phyloP scores from a whole-genome alignment of 106 monocot species.

The Gastrodia elata region DNA sequence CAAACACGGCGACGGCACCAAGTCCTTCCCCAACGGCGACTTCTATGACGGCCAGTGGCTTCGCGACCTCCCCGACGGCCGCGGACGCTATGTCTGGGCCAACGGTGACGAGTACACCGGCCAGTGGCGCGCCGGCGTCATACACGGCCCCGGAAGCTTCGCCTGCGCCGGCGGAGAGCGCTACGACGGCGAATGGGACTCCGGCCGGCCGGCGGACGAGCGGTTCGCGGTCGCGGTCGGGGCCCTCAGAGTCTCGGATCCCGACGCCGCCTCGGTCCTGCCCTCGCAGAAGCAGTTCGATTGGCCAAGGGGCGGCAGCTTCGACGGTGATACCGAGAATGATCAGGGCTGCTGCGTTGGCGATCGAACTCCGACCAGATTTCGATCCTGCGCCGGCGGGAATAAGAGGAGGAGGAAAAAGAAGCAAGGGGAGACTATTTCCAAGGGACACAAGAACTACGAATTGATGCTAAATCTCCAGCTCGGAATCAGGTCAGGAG shows the following conservation, averaged over 20 bases:
- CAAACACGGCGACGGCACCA: slow-evolving; percentile 41
- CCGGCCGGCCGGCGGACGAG: slow-evolving; percentile 28
- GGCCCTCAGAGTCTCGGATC: background rate
- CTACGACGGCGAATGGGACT: slow-evolving; percentile 57
- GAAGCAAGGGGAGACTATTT: slow-evolving; percentile 18
- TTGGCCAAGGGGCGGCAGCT: background rate
- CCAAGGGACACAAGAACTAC: slow-evolving; percentile 20
- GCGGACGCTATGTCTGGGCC: slow-evolving; percentile 43
- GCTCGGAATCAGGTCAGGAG: slow-evolving; percentile 20
- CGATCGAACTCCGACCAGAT: slow-evolving; percentile 7
- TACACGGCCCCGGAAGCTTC: slow-evolving; percentile 29
- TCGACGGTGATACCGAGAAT: background rate
- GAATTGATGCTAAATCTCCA: slow-evolving; percentile 26
- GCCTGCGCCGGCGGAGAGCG: slow-evolving; percentile 44
- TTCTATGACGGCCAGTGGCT: slow-evolving; percentile 63
- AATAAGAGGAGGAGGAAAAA: too few relatives aligned
- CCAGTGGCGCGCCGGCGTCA: slow-evolving; percentile 40
- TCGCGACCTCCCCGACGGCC: slow-evolving; percentile 31
- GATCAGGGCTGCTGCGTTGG: slow-evolving; percentile 26
- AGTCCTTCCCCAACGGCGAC: slow-evolving; percentile 50
- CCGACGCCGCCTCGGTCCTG: background rate
- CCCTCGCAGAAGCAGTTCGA: background rate
- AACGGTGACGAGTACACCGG: slow-evolving; percentile 50
- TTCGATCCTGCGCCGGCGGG: slow-evolving; percentile 1
- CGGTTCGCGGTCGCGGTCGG: background rate